Evolutionary conservation across 768 basidiomycete genomes (phyloP).

Genomic region (Phylloporus rhodoxanthus): DNA sequence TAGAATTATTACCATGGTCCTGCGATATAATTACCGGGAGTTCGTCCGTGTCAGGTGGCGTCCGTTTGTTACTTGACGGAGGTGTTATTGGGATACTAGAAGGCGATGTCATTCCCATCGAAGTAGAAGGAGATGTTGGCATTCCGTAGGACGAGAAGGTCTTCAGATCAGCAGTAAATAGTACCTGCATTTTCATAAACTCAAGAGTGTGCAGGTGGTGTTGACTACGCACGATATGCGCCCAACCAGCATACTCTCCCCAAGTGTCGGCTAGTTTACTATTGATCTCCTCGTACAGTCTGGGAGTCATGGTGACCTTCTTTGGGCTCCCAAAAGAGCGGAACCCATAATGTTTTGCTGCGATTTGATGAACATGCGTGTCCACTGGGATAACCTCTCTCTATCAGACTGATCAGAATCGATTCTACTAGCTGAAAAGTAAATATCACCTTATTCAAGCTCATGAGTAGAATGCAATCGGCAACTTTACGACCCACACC

Average conservation of each 20-base stretch:
- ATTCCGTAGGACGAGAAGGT: conserved; percentile 59
- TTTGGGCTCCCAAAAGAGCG: conserved; percentile 36
- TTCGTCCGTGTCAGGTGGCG: conserved; percentile 1
- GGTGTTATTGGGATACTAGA: conserved; percentile 26
- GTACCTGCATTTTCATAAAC: conserved; percentile 39
- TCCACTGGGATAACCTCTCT: conserved; percentile 89
- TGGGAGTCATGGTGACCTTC: conserved; percentile 66
- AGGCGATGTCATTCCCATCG: conserved; percentile 6
- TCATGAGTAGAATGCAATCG: conserved; percentile 91
- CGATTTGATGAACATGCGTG: conserved; percentile 91
- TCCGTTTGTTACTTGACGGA: conserved; percentile 34
- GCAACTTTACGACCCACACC: conserved; percentile 97
- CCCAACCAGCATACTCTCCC: conserved; percentile 89
- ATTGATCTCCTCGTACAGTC: conserved; percentile 69
- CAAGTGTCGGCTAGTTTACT: conserved; percentile 56
- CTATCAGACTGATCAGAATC: conserved; percentile 36
- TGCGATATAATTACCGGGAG: conserved; percentile 7
- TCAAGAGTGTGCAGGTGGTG: background rate
- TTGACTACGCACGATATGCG: conserved; percentile 59
- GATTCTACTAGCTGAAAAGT: background rate
- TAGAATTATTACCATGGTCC: conserved; percentile 3
- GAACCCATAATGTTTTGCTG: conserved; percentile 69
- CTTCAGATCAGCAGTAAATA: conserved; percentile 72
- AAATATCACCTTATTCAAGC: conserved; percentile 69
- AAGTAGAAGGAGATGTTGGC: conserved; percentile 18